phyloP scores from a whole-genome alignment of 495 filamentous ascomycete species.

The Xylaria nigripes region DNA sequence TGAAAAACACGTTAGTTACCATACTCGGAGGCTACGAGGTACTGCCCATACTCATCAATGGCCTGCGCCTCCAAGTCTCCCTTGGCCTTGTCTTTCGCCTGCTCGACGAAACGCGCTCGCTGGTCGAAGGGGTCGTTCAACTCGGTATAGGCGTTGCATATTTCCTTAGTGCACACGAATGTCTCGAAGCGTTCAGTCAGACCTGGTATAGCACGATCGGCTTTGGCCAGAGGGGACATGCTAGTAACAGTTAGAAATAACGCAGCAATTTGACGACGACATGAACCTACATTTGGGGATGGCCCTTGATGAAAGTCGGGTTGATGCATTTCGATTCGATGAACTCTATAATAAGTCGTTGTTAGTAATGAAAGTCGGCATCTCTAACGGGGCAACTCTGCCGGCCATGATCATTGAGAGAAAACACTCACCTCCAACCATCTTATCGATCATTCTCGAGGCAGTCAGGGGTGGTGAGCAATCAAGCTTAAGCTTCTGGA shows the following conservation, averaged over 20 bases:
- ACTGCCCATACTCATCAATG: conserved; percentile 65
- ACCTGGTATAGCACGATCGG: conserved; percentile 70
- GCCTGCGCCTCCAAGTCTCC: conserved; percentile 96
- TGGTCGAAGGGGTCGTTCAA: conserved; percentile 97
- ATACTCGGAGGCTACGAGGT: not conserved
- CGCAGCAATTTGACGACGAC: not conserved
- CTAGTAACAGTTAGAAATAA: conserved; percentile 26
- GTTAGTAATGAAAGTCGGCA: not conserved
- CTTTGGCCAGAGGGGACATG: conserved; percentile 98
- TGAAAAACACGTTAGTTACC: conserved; percentile 31
- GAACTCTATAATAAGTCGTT: conserved; percentile 47
- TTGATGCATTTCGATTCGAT: conserved; percentile 91
- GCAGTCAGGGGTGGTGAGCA: conserved; percentile 88
- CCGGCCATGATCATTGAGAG: not conserved
- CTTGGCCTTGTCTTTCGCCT: conserved; percentile 88
- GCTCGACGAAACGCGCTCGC: conserved; percentile 89
- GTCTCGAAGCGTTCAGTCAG: conserved; percentile 96
- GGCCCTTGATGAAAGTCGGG: conserved; percentile 86
- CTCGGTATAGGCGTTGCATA: conserved; percentile 94
- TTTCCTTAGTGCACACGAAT: conserved; percentile 96
- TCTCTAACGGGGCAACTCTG: not conserved
- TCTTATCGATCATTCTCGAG: conserved; percentile 94
- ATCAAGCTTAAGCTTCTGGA: conserved; percentile 84
- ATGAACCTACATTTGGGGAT: conserved; percentile 10
- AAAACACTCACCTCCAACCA: conserved; percentile 51